phyloP scores from a whole-genome alignment of 768 basidiomycete genomes.

The Mycena capillaripes region DNA sequence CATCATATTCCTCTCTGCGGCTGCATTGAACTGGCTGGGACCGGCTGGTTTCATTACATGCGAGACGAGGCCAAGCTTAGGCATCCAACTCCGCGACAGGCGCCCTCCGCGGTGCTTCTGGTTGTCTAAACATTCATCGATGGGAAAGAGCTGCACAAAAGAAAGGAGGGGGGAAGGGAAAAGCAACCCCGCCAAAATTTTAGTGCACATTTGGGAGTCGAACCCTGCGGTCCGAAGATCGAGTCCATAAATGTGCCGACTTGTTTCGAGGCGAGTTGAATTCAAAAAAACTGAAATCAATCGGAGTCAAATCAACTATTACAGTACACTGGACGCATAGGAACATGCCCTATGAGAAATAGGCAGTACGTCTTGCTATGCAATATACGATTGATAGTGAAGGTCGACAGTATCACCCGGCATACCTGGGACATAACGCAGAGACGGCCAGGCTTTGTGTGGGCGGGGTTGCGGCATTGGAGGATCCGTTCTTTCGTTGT shows the following conservation, averaged over 20 bases:
- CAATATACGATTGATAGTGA: background rate
- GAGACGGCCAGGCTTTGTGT: background rate
- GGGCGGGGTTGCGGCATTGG: constrained; percentile 1
- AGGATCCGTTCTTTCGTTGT: background rate
- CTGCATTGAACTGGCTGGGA: too few relatives aligned
- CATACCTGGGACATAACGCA: background rate
- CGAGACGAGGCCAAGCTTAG: too few relatives aligned
- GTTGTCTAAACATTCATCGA: too few relatives aligned
- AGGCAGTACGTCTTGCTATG: background rate
- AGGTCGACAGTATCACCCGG: background rate
- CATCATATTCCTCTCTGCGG: background rate
- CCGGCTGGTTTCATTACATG: too few relatives aligned
- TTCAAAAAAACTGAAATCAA: background rate
- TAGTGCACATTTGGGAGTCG: too few relatives aligned
- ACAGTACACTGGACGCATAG: background rate
- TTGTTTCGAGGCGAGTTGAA: background rate
- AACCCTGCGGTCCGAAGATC: background rate
- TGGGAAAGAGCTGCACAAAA: too few relatives aligned
- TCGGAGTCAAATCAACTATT: constrained; percentile 1
- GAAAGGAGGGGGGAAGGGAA: too few relatives aligned
- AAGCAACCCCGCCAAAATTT: too few relatives aligned
- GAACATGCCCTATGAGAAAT: background rate
- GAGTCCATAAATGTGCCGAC: background rate
- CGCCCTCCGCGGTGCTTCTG: too few relatives aligned
- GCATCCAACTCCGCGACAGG: too few relatives aligned